Evolutionary conservation across 2,329 filamentous ascomycete genomes (phyloP).

Genomic region (Sclerotinia nivalis): DNA sequence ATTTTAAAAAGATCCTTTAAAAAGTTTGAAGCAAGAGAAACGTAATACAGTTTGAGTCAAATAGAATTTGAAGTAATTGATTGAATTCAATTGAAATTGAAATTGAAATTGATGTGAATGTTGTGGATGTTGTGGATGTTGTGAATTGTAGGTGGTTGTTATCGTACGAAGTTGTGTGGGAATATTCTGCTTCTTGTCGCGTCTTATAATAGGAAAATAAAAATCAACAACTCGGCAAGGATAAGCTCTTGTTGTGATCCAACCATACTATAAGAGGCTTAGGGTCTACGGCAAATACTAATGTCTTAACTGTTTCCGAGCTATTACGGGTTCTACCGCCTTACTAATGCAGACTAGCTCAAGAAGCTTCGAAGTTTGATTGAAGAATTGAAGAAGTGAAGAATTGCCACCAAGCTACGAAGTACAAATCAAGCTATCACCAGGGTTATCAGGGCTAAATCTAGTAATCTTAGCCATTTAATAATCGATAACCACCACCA

Average conservation of each 20-base stretch:
- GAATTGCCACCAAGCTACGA: neutral
- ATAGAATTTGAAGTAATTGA: neutral
- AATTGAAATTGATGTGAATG: neutral
- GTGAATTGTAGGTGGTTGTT: neutral
- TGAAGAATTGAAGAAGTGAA: neutral
- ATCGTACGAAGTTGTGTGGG: slow-evolving; percentile 7
- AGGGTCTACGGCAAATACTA: neutral
- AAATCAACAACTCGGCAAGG: slow-evolving; percentile 11
- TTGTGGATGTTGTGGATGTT: neutral
- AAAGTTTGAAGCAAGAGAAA: neutral
- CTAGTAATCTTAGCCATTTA: neutral
- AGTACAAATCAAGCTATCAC: neutral
- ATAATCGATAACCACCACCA: neutral
- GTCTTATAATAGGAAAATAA: slow-evolving; percentile 4
- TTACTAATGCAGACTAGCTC: neutral
- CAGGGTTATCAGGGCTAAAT: neutral
- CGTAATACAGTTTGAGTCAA: neutral
- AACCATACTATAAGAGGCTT: neutral
- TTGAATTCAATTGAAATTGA: neutral
- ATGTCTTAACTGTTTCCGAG: neutral
- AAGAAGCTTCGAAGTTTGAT: neutral
- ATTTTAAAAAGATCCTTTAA: neutral
- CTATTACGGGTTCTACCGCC: neutral
- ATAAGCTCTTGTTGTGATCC: neutral
- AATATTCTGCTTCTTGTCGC: slow-evolving; percentile 15